phyloP scores from a whole-genome alignment of 768 basidiomycete genomes.

The Boletus barrowsii region DNA sequence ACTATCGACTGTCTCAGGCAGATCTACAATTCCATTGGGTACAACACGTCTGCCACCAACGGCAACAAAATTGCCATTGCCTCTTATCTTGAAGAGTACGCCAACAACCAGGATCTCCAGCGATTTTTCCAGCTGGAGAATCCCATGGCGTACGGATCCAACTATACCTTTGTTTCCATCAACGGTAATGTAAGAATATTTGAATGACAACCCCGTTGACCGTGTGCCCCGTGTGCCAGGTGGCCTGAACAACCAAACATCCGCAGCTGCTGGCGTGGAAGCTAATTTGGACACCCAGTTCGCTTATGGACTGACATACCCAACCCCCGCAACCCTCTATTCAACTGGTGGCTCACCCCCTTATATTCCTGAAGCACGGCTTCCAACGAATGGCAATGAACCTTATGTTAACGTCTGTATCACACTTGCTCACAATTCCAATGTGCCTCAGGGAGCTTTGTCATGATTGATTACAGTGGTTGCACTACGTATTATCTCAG shows the following conservation, averaged over 20 bases:
- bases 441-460: background rate
- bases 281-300: slow-evolving; percentile 69
- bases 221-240: slow-evolving; percentile 34
- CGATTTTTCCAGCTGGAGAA: slow-evolving; percentile 47
- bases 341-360: slow-evolving; percentile 63
- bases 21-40: slow-evolving; percentile 52
- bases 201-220: slow-evolving; percentile 6
- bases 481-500: slow-evolving; percentile 52
- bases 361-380: slow-evolving; percentile 46
- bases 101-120: slow-evolving; percentile 51
- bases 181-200: slow-evolving; percentile 46
- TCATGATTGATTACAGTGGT: slow-evolving; percentile 42
- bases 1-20: slow-evolving; percentile 53
- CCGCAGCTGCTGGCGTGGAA: slow-evolving; percentile 54
- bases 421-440: background rate
- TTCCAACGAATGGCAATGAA: slow-evolving; percentile 45
- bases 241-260: slow-evolving; percentile 57
- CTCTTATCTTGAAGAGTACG: slow-evolving; percentile 51
- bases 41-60: slow-evolving; percentile 39
- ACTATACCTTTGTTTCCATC: slow-evolving; percentile 53
- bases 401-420: slow-evolving; percentile 43
- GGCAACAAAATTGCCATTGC: slow-evolving; percentile 54
- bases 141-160: slow-evolving; percentile 46
- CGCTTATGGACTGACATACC: slow-evolving; percentile 61
- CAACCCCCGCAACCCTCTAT: slow-evolving; percentile 57